Conservation (phyloP, 768 basidiomycete species). For the Mrakia gelida region DNA sequence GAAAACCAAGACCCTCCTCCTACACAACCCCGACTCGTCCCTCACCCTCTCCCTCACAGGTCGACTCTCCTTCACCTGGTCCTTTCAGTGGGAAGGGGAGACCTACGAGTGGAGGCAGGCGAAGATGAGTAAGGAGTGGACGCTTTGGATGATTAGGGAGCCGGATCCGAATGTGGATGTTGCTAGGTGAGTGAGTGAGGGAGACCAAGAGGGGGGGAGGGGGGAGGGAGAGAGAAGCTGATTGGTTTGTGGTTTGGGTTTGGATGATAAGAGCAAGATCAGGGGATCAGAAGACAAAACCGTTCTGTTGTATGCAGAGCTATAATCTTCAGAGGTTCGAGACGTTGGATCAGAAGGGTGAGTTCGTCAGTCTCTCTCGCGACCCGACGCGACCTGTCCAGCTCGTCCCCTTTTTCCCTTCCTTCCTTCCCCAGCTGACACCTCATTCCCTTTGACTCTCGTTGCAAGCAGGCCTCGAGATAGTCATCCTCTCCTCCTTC, state of each 20-base stretch:
- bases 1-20: not conserved
- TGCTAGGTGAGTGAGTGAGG: not conserved
- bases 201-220: too few species aligned
- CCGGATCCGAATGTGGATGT: conserved; percentile 25
- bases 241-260: not conserved
- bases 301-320: conserved; percentile 4
- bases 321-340: conserved; percentile 29
- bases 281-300: not conserved
- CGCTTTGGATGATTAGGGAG: conserved; percentile 4
- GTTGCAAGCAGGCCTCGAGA: conserved; percentile 16
- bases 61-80: conserved; percentile 16
- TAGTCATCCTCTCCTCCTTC: conserved; percentile 13
- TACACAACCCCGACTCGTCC: conserved; percentile 11
- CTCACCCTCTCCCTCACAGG: conserved; percentile 2
- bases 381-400: too few species aligned
- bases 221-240: not conserved
- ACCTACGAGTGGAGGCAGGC: conserved; percentile 24
- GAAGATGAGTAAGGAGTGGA: conserved; percentile 20
- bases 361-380: not conserved
- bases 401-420: not conserved
- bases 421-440: too few species aligned
- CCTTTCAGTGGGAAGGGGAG: conserved; percentile 6
- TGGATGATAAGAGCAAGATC: not conserved
- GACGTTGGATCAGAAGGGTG: conserved; percentile 23
- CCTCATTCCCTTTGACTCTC: too few species aligned